A percentile compares a stretch with the other conserved stretches of the same genome.
Evolutionary conservation across 2,329 filamentous ascomycete genomes (phyloP).

Genomic region (Scedosporium minutisporum): DNA sequence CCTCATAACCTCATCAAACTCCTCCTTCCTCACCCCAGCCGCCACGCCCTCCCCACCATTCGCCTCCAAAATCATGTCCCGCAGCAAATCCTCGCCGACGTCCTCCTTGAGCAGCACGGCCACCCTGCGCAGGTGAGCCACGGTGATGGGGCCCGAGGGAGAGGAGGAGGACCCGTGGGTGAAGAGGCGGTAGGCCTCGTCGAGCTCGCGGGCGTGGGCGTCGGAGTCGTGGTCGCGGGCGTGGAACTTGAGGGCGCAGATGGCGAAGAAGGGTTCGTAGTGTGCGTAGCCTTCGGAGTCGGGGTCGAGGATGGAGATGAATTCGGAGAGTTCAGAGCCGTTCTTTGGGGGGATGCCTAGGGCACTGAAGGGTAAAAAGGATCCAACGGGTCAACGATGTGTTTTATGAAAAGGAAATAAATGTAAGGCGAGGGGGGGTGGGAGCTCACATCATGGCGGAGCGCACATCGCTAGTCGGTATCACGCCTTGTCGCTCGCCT

Average conservation of each 20-base stretch:
- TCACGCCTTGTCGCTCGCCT: conserved; percentile 63
- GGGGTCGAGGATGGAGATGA: conserved; percentile 74
- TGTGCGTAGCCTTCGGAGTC: conserved; percentile 66
- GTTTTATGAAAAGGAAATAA: background rate
- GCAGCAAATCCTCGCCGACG: conserved; percentile 71
- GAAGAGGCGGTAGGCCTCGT: conserved; percentile 76
- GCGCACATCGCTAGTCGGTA: conserved; percentile 58
- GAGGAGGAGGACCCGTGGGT: conserved; percentile 37
- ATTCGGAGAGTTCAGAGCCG: conserved; percentile 60
- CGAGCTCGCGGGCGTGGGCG: conserved; percentile 56
- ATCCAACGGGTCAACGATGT: too few species aligned
- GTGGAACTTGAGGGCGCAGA: conserved; percentile 80
- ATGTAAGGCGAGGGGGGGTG: conserved; percentile 9
- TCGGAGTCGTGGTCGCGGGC: conserved; percentile 42
- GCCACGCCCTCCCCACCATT: conserved; percentile 68
- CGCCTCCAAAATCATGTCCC: conserved; percentile 92
- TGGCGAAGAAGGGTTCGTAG: conserved; percentile 75
- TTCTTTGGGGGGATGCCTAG: conserved; percentile 62
- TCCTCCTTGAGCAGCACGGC: conserved; percentile 76
- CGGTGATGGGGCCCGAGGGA: conserved; percentile 51
- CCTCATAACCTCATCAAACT: conserved; percentile 81
- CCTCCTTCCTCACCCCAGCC: conserved; percentile 62
- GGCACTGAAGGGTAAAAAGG: conserved; percentile 44
- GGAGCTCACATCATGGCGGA: conserved; percentile 59
- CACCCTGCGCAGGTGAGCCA: conserved; percentile 68